A percentile compares a stretch with the other conserved stretches of the same genome.
Evolutionary conservation across 2,329 filamentous ascomycete genomes (phyloP).

Genomic region (Paraconiothyrium sp.): DNA sequence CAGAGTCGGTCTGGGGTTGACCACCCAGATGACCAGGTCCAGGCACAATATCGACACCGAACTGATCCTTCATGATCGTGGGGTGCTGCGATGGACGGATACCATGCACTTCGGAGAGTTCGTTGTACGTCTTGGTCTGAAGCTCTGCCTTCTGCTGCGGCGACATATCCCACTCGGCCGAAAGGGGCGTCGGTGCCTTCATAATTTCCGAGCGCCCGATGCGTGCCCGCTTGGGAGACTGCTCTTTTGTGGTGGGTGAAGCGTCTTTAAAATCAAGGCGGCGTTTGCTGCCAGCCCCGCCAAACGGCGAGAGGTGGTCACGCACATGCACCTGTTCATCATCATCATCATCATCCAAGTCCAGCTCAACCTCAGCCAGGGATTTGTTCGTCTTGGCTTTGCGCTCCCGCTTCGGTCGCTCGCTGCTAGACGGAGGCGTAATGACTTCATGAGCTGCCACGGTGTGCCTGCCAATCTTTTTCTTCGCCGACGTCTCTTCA

Average conservation of each 20-base stretch:
- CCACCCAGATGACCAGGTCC: not conserved
- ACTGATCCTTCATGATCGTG: not conserved
- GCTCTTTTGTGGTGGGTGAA: not conserved
- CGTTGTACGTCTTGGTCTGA: not conserved
- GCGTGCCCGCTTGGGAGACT: not conserved
- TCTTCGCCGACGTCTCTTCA: constrained; percentile 2
- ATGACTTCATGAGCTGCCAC: constrained; percentile 6
- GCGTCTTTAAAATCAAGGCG: not conserved
- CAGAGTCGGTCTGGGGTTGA: not conserved
- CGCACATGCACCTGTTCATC: constrained; percentile 16
- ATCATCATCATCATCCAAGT: not conserved
- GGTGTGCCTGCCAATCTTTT: not conserved
- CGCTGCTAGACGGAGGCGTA: constrained; percentile 13
- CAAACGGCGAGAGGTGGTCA: constrained; percentile 10
- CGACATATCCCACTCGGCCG: not conserved
- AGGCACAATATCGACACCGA: not conserved
- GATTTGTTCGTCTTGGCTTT: constrained; percentile 11
- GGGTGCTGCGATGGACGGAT: constrained; percentile 3
- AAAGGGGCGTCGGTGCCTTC: not conserved
- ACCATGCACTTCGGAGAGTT: not conserved
- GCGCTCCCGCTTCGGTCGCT: constrained; percentile 4
- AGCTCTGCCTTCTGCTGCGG: not conserved
- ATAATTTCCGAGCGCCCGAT: not conserved
- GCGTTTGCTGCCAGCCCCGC: constrained; percentile 7
- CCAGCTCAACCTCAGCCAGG: not conserved